A percentile compares a stretch with the other conserved stretches of the same genome.
phyloP scores from a whole-genome alignment of 306 rosid species.

The Pyrus pyrifolia region DNA sequence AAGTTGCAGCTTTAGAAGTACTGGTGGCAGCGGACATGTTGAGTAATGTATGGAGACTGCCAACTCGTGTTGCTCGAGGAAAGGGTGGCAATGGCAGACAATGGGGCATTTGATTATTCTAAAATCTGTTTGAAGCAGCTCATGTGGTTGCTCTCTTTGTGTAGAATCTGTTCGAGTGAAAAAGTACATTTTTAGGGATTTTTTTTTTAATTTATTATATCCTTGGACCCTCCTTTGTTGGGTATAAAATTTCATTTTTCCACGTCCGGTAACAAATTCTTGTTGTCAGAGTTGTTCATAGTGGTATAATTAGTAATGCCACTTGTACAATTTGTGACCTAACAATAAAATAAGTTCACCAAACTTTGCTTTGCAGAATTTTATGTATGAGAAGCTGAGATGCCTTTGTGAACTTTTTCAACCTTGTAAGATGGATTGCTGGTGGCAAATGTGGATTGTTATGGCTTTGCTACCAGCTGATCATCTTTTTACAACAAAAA shows the following conservation, averaged over 20 bases:
- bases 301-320: constrained; percentile 17
- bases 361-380: neutral
- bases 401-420: too few relatives aligned
- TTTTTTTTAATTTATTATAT: neutral
- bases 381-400: neutral
- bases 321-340: constrained; percentile 1
- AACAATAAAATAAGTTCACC: neutral
- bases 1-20: constrained; percentile 36
- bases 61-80: constrained; percentile 60
- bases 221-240: constrained; percentile 22
- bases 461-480: fast-evolving
- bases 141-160: constrained; percentile 39
- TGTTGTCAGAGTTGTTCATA: constrained; percentile 25
- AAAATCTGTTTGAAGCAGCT: constrained; percentile 31
- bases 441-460: too few relatives aligned
- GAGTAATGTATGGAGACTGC: constrained; percentile 61
- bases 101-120: constrained; percentile 40
- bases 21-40: constrained; percentile 51
- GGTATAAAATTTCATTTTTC: constrained; percentile 10
- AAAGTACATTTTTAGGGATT: constrained; percentile 16
- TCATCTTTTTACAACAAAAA: too few relatives aligned
- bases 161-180: constrained; percentile 26
- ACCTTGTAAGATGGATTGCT: too few relatives aligned
- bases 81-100: constrained; percentile 81
- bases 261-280: constrained; percentile 32